Evolutionary conservation across 176 grass and related monocot species (phyloP).

Genomic region (Leersia perrieri): DNA sequence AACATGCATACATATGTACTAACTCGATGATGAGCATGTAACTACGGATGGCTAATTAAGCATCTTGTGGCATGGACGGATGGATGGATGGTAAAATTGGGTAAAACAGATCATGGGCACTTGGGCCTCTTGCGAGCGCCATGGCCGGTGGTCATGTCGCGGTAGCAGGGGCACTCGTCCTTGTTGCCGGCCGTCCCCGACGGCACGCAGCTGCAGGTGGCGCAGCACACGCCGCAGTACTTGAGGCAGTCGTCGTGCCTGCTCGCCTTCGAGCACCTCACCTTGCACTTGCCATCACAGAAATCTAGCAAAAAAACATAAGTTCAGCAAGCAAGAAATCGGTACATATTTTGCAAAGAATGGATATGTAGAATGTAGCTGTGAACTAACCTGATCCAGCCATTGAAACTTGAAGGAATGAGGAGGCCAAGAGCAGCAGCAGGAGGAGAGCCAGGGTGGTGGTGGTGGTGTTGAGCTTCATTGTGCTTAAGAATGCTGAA

Average conservation of each 20-base stretch:
- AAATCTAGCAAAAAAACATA: slow-evolving; percentile 31
- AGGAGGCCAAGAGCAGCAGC: slow-evolving; percentile 42
- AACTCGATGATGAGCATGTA: no score
- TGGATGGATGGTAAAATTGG: not conserved
- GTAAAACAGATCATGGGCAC: slow-evolving; percentile 65
- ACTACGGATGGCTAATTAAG: not conserved
- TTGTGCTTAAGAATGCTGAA: not conserved
- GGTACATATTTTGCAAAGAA: no score
- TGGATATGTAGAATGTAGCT: no score
- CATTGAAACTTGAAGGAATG: slow-evolving; percentile 43
- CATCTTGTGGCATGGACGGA: not conserved
- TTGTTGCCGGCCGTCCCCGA: slow-evolving; percentile 79
- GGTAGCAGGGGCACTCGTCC: slow-evolving; percentile 97
- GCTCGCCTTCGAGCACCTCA: slow-evolving; percentile 88
- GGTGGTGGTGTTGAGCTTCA: slow-evolving; percentile 42
- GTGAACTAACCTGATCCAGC: slow-evolving; percentile 55
- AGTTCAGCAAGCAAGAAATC: not conserved
- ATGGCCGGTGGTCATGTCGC: slow-evolving; percentile 75
- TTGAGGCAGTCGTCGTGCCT: slow-evolving; percentile 81
- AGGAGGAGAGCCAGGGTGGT: slow-evolving; percentile 35
- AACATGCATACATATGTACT: not conserved
- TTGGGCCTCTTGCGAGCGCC: slow-evolving; percentile 66
- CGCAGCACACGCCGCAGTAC: slow-evolving; percentile 88
- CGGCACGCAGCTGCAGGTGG: slow-evolving; percentile 77
- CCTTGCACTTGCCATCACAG: slow-evolving; percentile 74